Evolutionary conservation across 2,329 filamentous ascomycete genomes (phyloP), one percentile per base, ranked within the genome.

Genomic region (Ceratocystis smalleyi): DNA sequence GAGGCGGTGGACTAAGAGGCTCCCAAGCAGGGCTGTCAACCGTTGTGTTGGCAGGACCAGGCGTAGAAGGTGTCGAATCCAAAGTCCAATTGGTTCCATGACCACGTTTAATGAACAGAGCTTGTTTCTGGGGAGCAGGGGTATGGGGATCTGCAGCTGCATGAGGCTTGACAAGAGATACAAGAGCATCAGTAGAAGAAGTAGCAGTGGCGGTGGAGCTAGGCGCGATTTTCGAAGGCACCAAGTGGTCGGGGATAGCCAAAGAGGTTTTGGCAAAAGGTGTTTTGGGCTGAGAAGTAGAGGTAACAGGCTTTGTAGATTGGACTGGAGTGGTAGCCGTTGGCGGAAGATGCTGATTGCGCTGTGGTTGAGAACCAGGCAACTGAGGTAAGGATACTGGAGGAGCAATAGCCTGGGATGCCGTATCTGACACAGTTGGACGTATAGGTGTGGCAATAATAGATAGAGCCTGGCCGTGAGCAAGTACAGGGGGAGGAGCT

Each of bases 71-170:
- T 0, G 81, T 83, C 5, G 81, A 78, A 4, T 75, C 77, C 17
- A 79, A 74, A 1, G 77, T 80, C 83, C 83, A 86, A 69, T 79
- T 81, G 0, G 83, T 86, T 55, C 81, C 82, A 65, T 74, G 71
- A 47, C 75, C 72, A 65, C 73, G 70, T 60, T 74, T 67, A 51
- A 74, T 62, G 67, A 69, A 73, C 59, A 57, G 59, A 19, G 55
- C 61, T 40, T 60, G 59, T 17, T 55, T 51, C 30, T 63, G 55
- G 8, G 43, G 32, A 32, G 57, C 51, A n/a, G 66, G 61, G 6
- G 66, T 65, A n/a, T 51, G 61, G 15, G 63, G 66, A 24, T 17
- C 57, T 40, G 43, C 59, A 49, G 27, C 8, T 27, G 43, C 43
- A 32, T n/a, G 40, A 24, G 43, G 24, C 24, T 61, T 61, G 43